These are phyloP conservation scores for Croton laevigatus DNA, from an alignment of 441 rosid species.

Conservation along the genomic window DNA sequence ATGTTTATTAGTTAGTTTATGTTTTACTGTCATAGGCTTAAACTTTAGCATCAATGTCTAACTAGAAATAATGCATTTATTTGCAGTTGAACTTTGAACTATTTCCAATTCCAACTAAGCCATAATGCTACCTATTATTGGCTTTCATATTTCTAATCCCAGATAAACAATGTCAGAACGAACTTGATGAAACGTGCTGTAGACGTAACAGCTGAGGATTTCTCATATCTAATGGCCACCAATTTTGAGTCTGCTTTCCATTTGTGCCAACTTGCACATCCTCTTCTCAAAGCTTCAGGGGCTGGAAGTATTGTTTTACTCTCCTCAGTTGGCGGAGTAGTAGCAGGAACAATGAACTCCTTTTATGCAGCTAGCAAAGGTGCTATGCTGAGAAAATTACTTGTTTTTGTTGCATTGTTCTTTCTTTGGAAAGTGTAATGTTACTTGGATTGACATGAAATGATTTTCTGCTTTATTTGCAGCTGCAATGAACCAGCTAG, in stretches of 20 bases:
- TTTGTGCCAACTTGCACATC: slow-evolving; percentile 70
- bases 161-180: slow-evolving; percentile 77
- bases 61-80: no score
- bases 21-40: no score
- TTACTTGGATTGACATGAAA: no score
- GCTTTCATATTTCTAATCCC: no score
- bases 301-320: slow-evolving; percentile 65
- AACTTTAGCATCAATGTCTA: no score
- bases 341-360: slow-evolving; percentile 47
- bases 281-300: slow-evolving; percentile 72
- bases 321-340: no score
- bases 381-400: background rate
- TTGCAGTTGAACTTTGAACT: no score
- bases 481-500: slow-evolving; percentile 82
- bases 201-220: slow-evolving; percentile 55
- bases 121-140: no score
- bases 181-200: slow-evolving; percentile 41
- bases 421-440: no score
- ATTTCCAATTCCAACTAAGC: slow-evolving; percentile 45
- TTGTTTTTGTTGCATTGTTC: no score
- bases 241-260: slow-evolving; percentile 71
- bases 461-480: background rate
- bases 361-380: slow-evolving; percentile 78
- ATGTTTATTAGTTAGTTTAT: no score
- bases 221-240: slow-evolving; percentile 43